phyloP scores from a whole-genome alignment of 306 rosid genomes.

The Fragaria iinumae region DNA sequence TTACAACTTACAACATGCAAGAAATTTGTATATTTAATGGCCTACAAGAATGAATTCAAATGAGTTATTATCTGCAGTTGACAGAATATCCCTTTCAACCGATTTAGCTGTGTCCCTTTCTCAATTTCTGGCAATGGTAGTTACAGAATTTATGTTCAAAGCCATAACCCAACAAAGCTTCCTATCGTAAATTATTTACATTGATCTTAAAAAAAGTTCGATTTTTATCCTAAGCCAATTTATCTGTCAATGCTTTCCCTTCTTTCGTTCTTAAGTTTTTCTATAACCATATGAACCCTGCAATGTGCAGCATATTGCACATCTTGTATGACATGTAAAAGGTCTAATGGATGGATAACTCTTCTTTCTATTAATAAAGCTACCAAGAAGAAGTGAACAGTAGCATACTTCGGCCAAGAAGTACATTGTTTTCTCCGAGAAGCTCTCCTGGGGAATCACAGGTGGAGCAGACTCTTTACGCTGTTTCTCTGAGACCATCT shows the following conservation, averaged over 20 bases:
- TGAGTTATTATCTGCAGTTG: not conserved
- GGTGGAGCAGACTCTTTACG: slow-evolving; percentile 99
- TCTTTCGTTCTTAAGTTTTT: not conserved
- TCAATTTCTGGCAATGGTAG: not conserved
- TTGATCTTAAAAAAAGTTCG: not conserved
- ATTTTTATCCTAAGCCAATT: not conserved
- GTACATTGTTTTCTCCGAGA: slow-evolving; percentile 68
- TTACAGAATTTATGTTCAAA: not conserved
- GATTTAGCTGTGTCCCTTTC: not conserved
- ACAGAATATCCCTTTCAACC: not conserved
- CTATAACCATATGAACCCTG: too few species aligned
- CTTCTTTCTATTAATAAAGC: not conserved
- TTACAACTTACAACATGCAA: too few species aligned
- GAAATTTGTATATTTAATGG: not conserved
- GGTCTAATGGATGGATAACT: too few species aligned
- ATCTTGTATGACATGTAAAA: not conserved
- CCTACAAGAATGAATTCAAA: not conserved
- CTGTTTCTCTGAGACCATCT: slow-evolving; percentile 96
- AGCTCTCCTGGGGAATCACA: slow-evolving; percentile 49
- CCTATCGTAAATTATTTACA: not conserved
- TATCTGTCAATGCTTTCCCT: not conserved
- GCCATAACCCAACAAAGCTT: not conserved
- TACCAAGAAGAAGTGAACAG: too few species aligned
- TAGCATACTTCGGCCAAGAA: slow-evolving; percentile 92
- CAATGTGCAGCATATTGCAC: not conserved